These are phyloP conservation scores for Actinomortierella wolfii DNA, from an alignment of 371 early-diverging fungal species.

Conservation along the genomic window DNA sequence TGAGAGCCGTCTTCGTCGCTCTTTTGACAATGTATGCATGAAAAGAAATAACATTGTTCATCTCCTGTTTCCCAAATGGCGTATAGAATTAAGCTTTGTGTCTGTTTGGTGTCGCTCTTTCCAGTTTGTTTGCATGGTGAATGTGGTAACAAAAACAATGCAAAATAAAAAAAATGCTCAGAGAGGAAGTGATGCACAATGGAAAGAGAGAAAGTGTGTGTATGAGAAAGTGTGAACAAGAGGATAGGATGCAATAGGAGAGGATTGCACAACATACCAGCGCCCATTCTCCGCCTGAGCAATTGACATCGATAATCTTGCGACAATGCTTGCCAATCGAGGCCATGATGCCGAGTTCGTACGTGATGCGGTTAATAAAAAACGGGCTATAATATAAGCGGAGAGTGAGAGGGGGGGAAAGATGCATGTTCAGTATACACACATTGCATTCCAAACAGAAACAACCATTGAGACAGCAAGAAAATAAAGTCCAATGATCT, in stretches of 20 bases:
- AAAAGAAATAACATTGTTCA: no score
- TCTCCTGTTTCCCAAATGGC: no score
- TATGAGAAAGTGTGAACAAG: background rate
- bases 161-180: background rate
- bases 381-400: constrained; percentile 15
- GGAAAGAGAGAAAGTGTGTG: background rate
- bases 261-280: constrained; percentile 18
- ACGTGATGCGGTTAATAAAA: constrained; percentile 35
- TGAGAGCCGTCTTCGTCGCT: no score
- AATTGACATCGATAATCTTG: constrained; percentile 38
- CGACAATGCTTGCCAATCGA: constrained; percentile 26
- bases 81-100: no score
- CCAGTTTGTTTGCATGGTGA: no score
- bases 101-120: no score
- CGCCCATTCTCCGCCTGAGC: constrained; percentile 36
- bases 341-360: constrained; percentile 35
- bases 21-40: no score
- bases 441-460: background rate
- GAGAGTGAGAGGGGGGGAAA: no score
- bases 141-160: background rate
- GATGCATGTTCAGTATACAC: constrained; percentile 1
- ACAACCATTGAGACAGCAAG: constrained; percentile 1
- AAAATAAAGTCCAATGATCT: background rate
- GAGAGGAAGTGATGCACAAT: background rate
- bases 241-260: background rate